Conservation (phyloP, 2,329 filamentous ascomycete species). For the Beauveria pseudobassiana region DNA sequence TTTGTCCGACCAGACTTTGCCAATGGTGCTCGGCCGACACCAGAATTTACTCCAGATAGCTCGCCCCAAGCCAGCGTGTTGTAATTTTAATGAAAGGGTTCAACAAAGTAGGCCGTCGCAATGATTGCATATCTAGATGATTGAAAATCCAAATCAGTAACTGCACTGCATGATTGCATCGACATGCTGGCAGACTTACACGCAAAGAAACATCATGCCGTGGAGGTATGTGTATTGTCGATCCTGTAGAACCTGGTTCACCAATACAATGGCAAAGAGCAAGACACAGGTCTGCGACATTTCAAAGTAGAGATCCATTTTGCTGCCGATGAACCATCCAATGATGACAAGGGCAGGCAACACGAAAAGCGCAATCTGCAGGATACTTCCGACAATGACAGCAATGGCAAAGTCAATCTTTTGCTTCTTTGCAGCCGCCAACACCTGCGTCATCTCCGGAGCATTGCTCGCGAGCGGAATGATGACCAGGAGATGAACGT, state of each 20-base stretch:
- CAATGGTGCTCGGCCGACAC: neutral
- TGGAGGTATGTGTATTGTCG: constrained; percentile 15
- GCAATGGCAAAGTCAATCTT: constrained; percentile 15
- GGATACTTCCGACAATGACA: constrained; percentile 15
- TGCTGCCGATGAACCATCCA: constrained; percentile 10
- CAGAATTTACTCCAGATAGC: neutral
- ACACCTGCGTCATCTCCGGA: constrained; percentile 13
- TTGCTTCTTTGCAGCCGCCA: constrained; percentile 12
- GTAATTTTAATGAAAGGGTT: constrained; percentile 7
- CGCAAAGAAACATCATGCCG: constrained; percentile 13
- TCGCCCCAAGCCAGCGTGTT: neutral
- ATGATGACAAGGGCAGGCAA: constrained; percentile 12
- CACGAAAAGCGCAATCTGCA: constrained; percentile 15
- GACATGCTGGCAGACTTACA: constrained; percentile 6
- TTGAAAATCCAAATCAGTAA: neutral
- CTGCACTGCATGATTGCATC: neutral
- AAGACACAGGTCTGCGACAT: constrained; percentile 15
- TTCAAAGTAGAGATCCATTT: constrained; percentile 15
- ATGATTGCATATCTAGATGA: constrained; percentile 8
- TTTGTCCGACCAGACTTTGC: constrained; percentile 13
- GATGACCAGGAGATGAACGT: constrained; percentile 15
- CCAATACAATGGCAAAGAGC: constrained; percentile 13
- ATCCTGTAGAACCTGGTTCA: constrained; percentile 15
- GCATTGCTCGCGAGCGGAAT: constrained; percentile 15
- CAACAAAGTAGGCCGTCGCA: constrained; percentile 7